A percentile compares a stretch with the other conserved stretches of the same genome.
Conservation (phyloP, 2,329 filamentous ascomycete genomes). For the Xylaria sp. region DNA sequence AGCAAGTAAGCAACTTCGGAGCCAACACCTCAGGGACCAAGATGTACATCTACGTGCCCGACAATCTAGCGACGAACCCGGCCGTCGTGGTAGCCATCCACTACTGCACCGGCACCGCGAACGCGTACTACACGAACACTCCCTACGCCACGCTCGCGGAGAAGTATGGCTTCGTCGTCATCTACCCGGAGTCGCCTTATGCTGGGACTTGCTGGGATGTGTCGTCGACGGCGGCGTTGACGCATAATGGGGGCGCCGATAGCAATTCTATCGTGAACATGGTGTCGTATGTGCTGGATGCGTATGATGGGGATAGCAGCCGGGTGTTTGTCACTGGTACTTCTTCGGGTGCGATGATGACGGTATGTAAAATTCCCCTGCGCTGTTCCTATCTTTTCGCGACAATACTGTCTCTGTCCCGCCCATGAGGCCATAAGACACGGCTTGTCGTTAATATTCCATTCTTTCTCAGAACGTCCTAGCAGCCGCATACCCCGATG, state of each 20-base stretch:
- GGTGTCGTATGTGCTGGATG: constrained; percentile 59
- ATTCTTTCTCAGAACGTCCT: constrained; percentile 47
- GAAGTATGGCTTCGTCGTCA: constrained; percentile 52
- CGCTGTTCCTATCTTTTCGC: constrained; percentile 13
- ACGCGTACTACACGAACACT: constrained; percentile 53
- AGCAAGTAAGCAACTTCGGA: constrained; percentile 39
- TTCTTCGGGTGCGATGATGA: constrained; percentile 58
- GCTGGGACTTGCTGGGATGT: constrained; percentile 59
- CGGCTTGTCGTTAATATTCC: neutral
- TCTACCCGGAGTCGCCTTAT: constrained; percentile 61
- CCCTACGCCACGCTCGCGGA: constrained; percentile 54
- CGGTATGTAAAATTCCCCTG: too few species aligned
- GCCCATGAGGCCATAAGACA: neutral
- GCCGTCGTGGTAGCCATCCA: constrained; percentile 58
- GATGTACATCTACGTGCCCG: constrained; percentile 53
- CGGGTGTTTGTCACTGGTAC: constrained; percentile 61
- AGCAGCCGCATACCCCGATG: constrained; percentile 53
- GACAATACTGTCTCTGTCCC: neutral
- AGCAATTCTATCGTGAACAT: constrained; percentile 63
- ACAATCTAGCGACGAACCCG: constrained; percentile 46
- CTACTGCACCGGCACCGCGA: constrained; percentile 58
- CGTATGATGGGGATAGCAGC: constrained; percentile 56
- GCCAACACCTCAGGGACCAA: constrained; percentile 48
- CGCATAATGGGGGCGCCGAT: constrained; percentile 62
- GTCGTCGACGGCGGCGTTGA: constrained; percentile 52